phyloP scores from a whole-genome alignment of 441 rosid species.

The Bruguiera hainesii region DNA sequence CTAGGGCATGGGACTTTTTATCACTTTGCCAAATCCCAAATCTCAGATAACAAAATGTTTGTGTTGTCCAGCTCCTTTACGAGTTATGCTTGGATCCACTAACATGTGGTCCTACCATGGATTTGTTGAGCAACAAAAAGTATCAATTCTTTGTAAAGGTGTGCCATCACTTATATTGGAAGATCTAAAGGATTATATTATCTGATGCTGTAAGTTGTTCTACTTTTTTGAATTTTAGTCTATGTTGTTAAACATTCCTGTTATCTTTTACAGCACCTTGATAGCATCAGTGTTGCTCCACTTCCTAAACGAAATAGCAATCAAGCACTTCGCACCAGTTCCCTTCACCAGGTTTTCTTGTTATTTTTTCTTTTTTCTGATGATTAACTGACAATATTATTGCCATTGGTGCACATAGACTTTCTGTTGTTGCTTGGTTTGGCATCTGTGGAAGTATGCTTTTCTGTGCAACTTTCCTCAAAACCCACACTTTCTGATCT shows the following conservation, averaged over 20 bases:
- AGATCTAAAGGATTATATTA: slow-evolving; percentile 12
- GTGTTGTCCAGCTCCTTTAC: slow-evolving; percentile 65
- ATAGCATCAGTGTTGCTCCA: slow-evolving; percentile 72
- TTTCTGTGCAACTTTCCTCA: not conserved
- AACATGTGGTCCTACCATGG: slow-evolving; percentile 84
- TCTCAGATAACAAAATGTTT: slow-evolving; percentile 15
- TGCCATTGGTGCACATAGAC: not conserved
- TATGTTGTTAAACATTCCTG: slow-evolving; percentile 7
- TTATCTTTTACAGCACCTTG: slow-evolving; percentile 64
- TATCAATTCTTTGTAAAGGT: slow-evolving; percentile 88
- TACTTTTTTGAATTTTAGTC: slow-evolving; percentile 7
- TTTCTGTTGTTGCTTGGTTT: slow-evolving; percentile 6
- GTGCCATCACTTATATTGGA: slow-evolving; percentile 9
- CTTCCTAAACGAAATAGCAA: slow-evolving; percentile 86
- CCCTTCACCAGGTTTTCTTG: slow-evolving; percentile 87
- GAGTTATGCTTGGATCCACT: slow-evolving; percentile 85
- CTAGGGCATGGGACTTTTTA: slow-evolving; percentile 2
- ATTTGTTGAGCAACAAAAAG: slow-evolving; percentile 75
- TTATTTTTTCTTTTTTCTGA: slow-evolving; percentile 6
- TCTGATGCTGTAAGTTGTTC: slow-evolving; percentile 6
- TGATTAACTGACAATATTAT: slow-evolving; percentile 3
- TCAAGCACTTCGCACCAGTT: slow-evolving; percentile 89
- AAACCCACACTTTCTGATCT: too few relatives aligned
- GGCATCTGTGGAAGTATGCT: not conserved
- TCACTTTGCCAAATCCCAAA: not conserved